These are phyloP conservation scores for Capronia americana DNA, from an alignment of 2,329 filamentous ascomycete genomes.

Conservation along the genomic window DNA sequence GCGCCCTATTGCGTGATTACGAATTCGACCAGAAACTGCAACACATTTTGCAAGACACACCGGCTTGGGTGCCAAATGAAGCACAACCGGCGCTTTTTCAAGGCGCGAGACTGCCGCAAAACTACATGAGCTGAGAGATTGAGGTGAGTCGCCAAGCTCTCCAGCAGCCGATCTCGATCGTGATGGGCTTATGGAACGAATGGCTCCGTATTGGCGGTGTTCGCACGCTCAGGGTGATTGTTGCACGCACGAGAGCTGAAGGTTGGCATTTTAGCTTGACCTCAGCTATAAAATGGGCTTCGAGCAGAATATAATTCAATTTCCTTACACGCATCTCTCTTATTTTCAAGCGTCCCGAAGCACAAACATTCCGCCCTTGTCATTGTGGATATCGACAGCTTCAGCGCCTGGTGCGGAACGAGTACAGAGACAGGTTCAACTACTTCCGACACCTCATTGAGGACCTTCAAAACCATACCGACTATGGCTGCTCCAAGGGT, in stretches of 20 bases:
- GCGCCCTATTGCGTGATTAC: not conserved
- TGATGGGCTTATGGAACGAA: not conserved
- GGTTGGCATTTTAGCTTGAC: not conserved
- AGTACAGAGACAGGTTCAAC: not conserved
- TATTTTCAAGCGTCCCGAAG: not conserved
- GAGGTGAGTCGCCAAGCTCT: not conserved
- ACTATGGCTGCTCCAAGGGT: slow-evolving; percentile 1
- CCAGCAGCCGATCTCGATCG: not conserved
- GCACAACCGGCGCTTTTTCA: not conserved
- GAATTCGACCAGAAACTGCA: not conserved
- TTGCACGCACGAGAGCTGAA: not conserved
- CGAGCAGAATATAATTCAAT: not conserved
- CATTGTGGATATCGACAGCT: slow-evolving; percentile 2
- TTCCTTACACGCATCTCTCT: not conserved
- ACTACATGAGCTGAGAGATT: not conserved
- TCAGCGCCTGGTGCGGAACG: not conserved
- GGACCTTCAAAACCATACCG: not conserved
- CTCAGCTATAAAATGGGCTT: not conserved
- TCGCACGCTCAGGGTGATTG: not conserved
- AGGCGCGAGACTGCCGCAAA: not conserved
- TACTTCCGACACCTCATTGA: not conserved
- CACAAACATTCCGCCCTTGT: not conserved
- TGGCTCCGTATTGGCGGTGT: not conserved
- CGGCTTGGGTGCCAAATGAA: not conserved
- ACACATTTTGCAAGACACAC: not conserved